phyloP scores from a whole-genome alignment of 1,284 basidiomycete species.

The Ceratobasidium sp. region DNA sequence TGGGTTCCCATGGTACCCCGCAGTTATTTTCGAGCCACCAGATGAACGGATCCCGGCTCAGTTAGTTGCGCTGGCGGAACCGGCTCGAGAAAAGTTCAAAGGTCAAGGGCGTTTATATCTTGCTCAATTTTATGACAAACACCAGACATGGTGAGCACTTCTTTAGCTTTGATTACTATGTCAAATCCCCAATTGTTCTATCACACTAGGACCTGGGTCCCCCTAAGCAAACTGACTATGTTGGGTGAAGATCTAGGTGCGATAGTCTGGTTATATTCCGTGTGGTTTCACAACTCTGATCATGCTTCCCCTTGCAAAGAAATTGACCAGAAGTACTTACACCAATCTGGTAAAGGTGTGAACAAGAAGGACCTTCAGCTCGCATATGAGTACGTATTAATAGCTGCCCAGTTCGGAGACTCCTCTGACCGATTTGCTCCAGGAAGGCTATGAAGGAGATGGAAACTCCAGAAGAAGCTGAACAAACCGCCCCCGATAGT shows the following conservation, averaged over 20 bases:
- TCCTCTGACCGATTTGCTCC: neutral
- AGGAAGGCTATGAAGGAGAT: constrained; percentile 42
- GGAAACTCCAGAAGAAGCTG: constrained; percentile 42
- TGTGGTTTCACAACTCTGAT: neutral
- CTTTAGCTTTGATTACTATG: neutral
- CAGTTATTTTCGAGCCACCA: constrained; percentile 62
- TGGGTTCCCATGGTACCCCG: constrained; percentile 72
- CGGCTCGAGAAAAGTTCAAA: constrained; percentile 28
- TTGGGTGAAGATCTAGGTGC: constrained; percentile 66
- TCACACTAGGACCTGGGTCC: constrained; percentile 61
- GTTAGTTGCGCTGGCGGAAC: constrained; percentile 56
- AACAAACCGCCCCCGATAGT: neutral
- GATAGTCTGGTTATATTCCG: constrained; percentile 44
- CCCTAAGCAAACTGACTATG: constrained; percentile 58
- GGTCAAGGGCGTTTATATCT: constrained; percentile 57
- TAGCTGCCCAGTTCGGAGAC: neutral
- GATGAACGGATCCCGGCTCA: constrained; percentile 60
- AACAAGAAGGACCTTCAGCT: constrained; percentile 12
- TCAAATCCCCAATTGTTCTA: neutral
- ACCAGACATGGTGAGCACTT: constrained; percentile 62
- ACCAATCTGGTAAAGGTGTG: constrained; percentile 35
- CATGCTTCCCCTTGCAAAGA: constrained; percentile 41
- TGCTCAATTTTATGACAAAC: constrained; percentile 72
- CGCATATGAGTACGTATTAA: constrained; percentile 42
- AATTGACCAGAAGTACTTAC: constrained; percentile 47